Conservation (phyloP, 768 basidiomycete genomes). For the Cystoderma amianthinum region DNA sequence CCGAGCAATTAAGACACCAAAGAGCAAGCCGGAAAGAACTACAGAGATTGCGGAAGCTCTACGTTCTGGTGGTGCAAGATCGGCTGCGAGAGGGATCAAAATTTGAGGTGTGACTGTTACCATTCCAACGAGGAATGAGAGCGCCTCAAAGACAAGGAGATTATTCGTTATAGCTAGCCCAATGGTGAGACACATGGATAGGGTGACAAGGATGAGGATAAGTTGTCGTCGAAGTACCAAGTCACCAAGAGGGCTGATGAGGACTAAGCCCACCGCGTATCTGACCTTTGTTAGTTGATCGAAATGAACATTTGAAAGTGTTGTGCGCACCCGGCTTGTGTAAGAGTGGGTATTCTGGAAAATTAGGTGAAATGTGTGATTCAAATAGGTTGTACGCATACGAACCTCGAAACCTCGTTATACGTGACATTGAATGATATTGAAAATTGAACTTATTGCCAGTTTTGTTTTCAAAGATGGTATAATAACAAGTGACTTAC, state of each 20-base stretch:
- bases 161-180: conserved; percentile 60
- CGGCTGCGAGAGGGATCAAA: conserved; percentile 71
- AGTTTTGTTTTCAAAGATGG: no score
- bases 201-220: conserved; percentile 46
- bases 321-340: conserved; percentile 54
- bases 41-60: conserved; percentile 75
- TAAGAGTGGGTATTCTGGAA: conserved; percentile 52
- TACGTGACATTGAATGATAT: conserved; percentile 28
- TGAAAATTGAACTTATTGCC: conserved; percentile 24
- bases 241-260: conserved; percentile 81
- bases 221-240: conserved; percentile 71
- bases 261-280: conserved; percentile 65
- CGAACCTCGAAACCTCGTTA: conserved; percentile 30
- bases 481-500: no score
- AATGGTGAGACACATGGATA: conserved; percentile 56
- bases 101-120: conserved; percentile 73
- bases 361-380: background rate
- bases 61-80: conserved; percentile 69
- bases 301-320: background rate
- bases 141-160: conserved; percentile 52
- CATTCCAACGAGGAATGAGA: conserved; percentile 68
- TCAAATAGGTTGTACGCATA: background rate
- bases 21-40: conserved; percentile 57
- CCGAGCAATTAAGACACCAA: conserved; percentile 70
- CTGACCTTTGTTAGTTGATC: conserved; percentile 21